phyloP scores from a whole-genome alignment of 2,329 filamentous ascomycete genomes.

The Fusarium concolor region DNA sequence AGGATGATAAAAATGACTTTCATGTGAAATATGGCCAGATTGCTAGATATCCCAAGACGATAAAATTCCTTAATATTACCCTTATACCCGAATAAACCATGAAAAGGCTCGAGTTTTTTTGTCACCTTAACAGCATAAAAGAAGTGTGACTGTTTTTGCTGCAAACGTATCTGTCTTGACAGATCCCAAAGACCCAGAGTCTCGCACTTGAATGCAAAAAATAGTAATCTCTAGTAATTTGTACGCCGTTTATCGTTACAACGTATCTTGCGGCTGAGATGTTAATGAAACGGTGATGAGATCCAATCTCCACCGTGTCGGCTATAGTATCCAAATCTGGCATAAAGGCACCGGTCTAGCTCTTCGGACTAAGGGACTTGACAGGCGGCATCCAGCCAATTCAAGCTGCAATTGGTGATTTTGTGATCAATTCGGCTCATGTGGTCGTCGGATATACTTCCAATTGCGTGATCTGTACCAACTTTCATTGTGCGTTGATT shows the following conservation, averaged over 20 bases:
- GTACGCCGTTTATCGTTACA: no score
- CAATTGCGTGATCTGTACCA: conserved; percentile 1
- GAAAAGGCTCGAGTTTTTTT: no score
- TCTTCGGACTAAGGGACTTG: conserved; percentile 18
- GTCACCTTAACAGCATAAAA: no score
- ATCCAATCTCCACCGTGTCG: not conserved
- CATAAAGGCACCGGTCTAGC: not conserved
- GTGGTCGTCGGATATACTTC: accelerated
- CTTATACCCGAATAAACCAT: not conserved
- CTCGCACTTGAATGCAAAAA: no score
- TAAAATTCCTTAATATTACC: conserved; percentile 3
- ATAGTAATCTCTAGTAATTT: no score
- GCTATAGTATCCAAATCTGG: not conserved
- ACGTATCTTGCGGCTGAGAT: no score
- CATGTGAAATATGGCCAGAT: not conserved
- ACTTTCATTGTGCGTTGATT: not conserved
- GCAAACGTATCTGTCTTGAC: no score
- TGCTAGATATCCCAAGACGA: conserved; percentile 5
- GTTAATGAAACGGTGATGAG: no score
- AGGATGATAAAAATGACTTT: not conserved
- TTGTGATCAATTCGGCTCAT: not conserved
- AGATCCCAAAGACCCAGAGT: no score
- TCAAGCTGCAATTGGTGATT: not conserved
- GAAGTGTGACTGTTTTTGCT: no score
- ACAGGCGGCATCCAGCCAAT: not conserved